Conservation (phyloP, 306 rosid species). For the Fagus sylvatica region DNA sequence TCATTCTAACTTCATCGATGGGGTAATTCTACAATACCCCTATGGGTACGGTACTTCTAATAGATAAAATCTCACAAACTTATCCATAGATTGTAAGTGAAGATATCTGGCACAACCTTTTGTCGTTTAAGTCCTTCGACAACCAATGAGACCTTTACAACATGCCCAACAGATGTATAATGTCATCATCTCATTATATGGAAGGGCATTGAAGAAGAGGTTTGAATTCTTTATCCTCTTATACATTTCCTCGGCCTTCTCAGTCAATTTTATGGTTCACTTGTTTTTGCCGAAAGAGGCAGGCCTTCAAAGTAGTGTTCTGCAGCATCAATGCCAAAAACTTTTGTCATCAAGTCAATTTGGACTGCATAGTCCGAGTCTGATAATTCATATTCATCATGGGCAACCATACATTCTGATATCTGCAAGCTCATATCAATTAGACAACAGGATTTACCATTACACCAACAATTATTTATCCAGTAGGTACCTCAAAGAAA, state of each 20-base stretch:
- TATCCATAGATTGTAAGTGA: constrained; percentile 89
- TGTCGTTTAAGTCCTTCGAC: constrained; percentile 67
- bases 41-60: too few relatives aligned
- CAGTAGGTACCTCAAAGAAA: not conserved
- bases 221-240: constrained; percentile 55
- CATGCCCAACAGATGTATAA: constrained; percentile 81
- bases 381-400: constrained; percentile 53
- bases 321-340: constrained; percentile 86
- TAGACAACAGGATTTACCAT: constrained; percentile 9
- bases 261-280: constrained; percentile 72
- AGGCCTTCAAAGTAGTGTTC: constrained; percentile 90
- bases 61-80: constrained; percentile 39
- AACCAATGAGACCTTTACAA: constrained; percentile 68
- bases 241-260: constrained; percentile 80
- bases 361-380: constrained; percentile 80
- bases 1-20: constrained; percentile 56
- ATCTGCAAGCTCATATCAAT: constrained; percentile 57
- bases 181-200: constrained; percentile 96
- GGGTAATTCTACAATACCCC: too few relatives aligned
- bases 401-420: constrained; percentile 85
- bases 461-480: not conserved
- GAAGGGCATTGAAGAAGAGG: constrained; percentile 56
- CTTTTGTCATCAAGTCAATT: constrained; percentile 85
- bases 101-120: constrained; percentile 72
- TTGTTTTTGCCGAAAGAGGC: constrained; percentile 57